These are phyloP conservation scores for Fusarium sp. DNA, from an alignment of 2,329 filamentous ascomycete genomes.

Conservation along the genomic window DNA sequence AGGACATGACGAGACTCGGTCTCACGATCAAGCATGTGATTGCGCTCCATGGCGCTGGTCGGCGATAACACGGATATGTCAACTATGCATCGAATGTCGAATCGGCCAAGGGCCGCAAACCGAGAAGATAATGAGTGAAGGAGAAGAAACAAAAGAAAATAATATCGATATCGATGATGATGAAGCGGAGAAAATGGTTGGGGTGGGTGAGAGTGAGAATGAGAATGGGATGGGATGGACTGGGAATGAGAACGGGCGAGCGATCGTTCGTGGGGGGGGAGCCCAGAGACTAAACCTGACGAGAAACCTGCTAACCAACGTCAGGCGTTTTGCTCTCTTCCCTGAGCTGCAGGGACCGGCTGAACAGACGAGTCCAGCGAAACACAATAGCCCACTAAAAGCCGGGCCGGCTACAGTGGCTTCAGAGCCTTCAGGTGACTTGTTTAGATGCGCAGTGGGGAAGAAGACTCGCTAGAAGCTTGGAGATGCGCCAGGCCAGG, in stretches of 20 bases:
- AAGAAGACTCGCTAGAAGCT: conserved; percentile 42
- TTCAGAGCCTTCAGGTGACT: conserved; percentile 41
- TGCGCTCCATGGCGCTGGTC: conserved; percentile 56
- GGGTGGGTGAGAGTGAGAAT: conserved; percentile 32
- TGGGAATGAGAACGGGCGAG: conserved; percentile 33
- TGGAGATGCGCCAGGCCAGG: conserved; percentile 25
- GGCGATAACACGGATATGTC: conserved; percentile 49
- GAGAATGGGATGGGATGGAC: conserved; percentile 5
- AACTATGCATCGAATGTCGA: conserved; percentile 44
- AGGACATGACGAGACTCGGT: conserved; percentile 45
- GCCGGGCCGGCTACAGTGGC: conserved; percentile 45
- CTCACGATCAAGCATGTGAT: conserved; percentile 61
- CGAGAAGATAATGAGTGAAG: neutral
- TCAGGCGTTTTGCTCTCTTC: conserved; percentile 37
- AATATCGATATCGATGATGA: neutral
- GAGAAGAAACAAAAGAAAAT: conserved; percentile 7
- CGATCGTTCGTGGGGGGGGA: conserved; percentile 46
- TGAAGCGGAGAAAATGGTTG: conserved; percentile 36
- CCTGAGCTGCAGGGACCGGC: conserved; percentile 47
- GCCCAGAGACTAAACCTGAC: too few species aligned
- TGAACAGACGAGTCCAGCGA: conserved; percentile 25
- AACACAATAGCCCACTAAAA: conserved; percentile 35
- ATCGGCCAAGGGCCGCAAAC: conserved; percentile 35
- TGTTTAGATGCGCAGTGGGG: conserved; percentile 33
- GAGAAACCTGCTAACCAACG: conserved; percentile 32